A percentile compares a stretch with the other conserved stretches of the same genome.
Evolutionary conservation across 176 grass and related monocot species (phyloP).

Genomic region (Carex kokanica): DNA sequence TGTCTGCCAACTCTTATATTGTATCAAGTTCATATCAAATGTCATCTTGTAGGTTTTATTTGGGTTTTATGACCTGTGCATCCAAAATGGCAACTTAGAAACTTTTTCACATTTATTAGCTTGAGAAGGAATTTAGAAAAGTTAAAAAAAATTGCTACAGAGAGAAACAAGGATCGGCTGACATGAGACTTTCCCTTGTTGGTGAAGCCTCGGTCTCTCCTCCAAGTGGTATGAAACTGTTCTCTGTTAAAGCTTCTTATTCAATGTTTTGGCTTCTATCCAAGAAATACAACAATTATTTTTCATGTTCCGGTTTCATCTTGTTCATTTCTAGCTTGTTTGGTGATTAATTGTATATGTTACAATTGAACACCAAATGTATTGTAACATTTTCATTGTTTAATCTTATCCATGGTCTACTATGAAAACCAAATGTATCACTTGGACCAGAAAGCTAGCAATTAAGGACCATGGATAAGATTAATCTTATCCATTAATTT

Average conservation of each 20-base stretch:
- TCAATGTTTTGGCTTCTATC: not conserved
- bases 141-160: conserved; percentile 62
- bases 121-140: conserved; percentile 60
- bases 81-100: conserved; percentile 84
- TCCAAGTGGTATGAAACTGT: conserved; percentile 45
- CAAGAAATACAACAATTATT: not conserved
- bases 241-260: not conserved
- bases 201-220: conserved; percentile 58
- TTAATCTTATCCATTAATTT: no score
- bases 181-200: conserved; percentile 56
- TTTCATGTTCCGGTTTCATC: conserved; percentile 2
- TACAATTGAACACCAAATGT: no score
- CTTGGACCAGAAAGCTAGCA: no score
- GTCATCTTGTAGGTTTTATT: conserved; percentile 58
- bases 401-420: no score
- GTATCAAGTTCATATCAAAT: not conserved
- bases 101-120: conserved; percentile 65
- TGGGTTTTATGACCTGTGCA: conserved; percentile 85
- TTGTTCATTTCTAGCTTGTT: not conserved
- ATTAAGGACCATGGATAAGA: no score
- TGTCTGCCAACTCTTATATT: not conserved
- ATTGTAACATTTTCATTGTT: no score
- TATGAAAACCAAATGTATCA: no score
- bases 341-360: not conserved
- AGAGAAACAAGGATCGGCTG: conserved; percentile 45